Base-by-base conservation (phyloP, 495 filamentous ascomycete genomes). In the Cudoniella acicularis region DNA sequence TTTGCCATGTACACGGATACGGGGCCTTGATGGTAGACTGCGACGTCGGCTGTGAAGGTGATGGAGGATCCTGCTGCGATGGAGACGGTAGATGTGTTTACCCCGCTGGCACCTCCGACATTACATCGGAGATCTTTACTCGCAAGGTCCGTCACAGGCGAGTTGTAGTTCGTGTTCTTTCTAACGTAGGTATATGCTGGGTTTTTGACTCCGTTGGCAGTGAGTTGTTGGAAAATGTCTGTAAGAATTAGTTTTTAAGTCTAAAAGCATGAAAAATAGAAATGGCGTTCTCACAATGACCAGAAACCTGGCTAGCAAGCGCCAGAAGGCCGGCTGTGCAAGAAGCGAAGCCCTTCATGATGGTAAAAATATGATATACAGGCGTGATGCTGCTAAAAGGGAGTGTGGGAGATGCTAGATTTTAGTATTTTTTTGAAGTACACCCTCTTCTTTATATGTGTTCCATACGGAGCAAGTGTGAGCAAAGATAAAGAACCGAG, bases 11-110 rank as follows among this genome's bases (percentile, higher is more conserved):
- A 82, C 66, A 83, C 68, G 1, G 77, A 77, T 43, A 84, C 70
- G 1, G 81, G 82, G 0, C 81, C 81, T 61, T 84, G 79, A 64
- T 85, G 82, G 65, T 84, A 84, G 11, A 83, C 80, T 6, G 82
- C 74, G 1, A 64, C 66, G 59, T 80, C 79, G 0, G 71, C 65
- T 24, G 65, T 73, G 62, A 81, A 82, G 6, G 77, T 77, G 52
- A 84, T 73, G 1, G 70, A 67, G 24, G 80, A 77, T 0, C 82
- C 81, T 1, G 82, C 77, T 54, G 75, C 75, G 26, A 82, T 59
- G 16, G 72, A 70, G 10, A 77, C 67, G 0, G 75, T 80, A n/a
- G 69, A 67, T 0, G 81, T 83, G 56, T 62, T 71, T n/a, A 66
- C 63, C 6, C 79, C 76, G 20, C 68, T 69, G 11, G 55, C 70